Conservation (phyloP, 2,329 filamentous ascomycete genomes). For the Diplodia corticola region DNA sequence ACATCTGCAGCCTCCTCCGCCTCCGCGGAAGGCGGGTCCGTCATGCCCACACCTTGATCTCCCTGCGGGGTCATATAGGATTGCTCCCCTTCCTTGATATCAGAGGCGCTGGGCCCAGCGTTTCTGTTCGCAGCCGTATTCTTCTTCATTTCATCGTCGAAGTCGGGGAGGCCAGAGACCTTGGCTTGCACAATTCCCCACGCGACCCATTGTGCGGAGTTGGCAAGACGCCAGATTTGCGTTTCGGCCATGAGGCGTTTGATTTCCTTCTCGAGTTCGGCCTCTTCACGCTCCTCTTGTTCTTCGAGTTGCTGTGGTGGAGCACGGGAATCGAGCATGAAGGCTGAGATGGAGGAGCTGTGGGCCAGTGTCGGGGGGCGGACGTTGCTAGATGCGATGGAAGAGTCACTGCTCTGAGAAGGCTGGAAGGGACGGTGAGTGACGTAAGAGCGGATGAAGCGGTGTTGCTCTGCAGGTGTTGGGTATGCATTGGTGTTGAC, state of each 20-base stretch:
- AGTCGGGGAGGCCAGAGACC: constrained; percentile 67
- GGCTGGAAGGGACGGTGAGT: constrained; percentile 61
- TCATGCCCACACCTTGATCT: neutral
- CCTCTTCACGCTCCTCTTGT: constrained; percentile 56
- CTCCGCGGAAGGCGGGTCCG: constrained; percentile 26
- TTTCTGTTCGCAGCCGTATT: constrained; percentile 16
- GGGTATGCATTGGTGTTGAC: constrained; percentile 75
- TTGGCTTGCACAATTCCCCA: constrained; percentile 98
- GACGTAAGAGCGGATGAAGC: constrained; percentile 84
- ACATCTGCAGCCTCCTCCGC: constrained; percentile 32
- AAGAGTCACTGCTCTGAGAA: constrained; percentile 36
- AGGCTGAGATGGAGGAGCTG: constrained; percentile 53
- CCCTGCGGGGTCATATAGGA: constrained; percentile 9
- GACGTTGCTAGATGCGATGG: constrained; percentile 31
- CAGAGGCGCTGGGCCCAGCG: constrained; percentile 25
- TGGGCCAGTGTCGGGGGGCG: constrained; percentile 34
- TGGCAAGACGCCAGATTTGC: constrained; percentile 80
- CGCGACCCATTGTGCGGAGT: constrained; percentile 86
- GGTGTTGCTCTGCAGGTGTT: constrained; percentile 73
- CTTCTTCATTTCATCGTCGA: constrained; percentile 34
- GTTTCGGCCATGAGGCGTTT: constrained; percentile 74
- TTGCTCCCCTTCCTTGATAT: constrained; percentile 25
- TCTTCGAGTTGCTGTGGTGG: constrained; percentile 40
- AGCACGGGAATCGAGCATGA: constrained; percentile 70
- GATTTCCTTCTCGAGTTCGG: constrained; percentile 66